These are phyloP conservation scores for Pseudodiploospora longispora DNA, from an alignment of 2,329 filamentous ascomycete genomes.

Conservation along the genomic window DNA sequence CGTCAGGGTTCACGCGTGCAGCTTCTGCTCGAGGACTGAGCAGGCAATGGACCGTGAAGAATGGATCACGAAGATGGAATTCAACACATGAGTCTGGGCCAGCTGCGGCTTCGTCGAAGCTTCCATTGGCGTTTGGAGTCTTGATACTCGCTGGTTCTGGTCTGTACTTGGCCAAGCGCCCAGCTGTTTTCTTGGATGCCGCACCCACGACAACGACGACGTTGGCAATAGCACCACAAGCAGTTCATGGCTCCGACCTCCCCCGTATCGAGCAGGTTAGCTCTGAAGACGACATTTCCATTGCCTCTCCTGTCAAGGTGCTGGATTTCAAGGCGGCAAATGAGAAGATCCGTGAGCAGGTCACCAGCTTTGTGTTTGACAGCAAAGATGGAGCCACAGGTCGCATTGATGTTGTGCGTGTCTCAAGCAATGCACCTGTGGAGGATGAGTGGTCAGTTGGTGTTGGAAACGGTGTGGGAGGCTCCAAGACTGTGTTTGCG, in stretches of 20 bases:
- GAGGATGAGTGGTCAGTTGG: slow-evolving; percentile 29
- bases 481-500: slow-evolving; percentile 20
- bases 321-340: slow-evolving; percentile 21
- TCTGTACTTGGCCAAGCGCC: background rate
- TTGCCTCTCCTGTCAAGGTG: slow-evolving; percentile 19
- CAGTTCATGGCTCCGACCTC: too few species aligned
- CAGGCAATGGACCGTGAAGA: background rate
- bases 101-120: background rate
- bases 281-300: slow-evolving; percentile 14
- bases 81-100: background rate
- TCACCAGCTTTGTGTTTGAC: slow-evolving; percentile 21
- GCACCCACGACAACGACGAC: too few species aligned
- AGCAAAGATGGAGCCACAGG: slow-evolving; percentile 16
- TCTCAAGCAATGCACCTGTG: slow-evolving; percentile 27
- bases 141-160: background rate
- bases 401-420: slow-evolving; percentile 24
- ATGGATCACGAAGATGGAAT: background rate
- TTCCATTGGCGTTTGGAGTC: background rate
- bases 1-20: background rate
- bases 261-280: slow-evolving; percentile 4
- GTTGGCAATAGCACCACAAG: too few species aligned
- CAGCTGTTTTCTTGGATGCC: too few species aligned
- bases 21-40: background rate
- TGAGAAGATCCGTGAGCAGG: slow-evolving; percentile 21
- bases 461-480: slow-evolving; percentile 21